Evolutionary conservation across 805 yeast species (phyloP).

Genomic region (Kazachstania psychrophila): DNA sequence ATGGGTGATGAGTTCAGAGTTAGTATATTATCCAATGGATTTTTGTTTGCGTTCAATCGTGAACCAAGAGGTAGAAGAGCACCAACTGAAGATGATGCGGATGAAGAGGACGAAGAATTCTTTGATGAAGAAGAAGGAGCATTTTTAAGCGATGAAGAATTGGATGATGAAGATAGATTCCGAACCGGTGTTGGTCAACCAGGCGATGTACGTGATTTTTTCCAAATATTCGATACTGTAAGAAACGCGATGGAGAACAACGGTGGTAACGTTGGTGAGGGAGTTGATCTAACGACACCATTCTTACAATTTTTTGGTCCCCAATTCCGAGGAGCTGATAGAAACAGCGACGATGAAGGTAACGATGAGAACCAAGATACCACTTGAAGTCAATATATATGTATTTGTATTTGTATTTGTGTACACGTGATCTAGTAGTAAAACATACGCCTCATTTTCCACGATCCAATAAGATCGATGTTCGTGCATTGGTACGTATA

Average conservation of each 20-base stretch:
- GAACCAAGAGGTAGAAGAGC: constrained; percentile 18
- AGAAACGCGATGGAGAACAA: constrained; percentile 15
- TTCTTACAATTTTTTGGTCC: constrained; percentile 18
- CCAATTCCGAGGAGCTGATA: constrained; percentile 11
- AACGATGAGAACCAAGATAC: constrained; percentile 9
- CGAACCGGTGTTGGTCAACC: constrained; percentile 11
- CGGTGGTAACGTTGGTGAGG: constrained; percentile 13
- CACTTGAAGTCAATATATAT: too few species aligned
- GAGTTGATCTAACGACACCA: constrained; percentile 14
- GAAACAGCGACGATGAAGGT: constrained; percentile 5
- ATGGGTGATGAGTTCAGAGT: constrained; percentile 30
- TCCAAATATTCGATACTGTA: constrained; percentile 21
- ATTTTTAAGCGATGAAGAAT: constrained; percentile 9
- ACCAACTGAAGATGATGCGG: constrained; percentile 7
- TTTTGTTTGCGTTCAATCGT: constrained; percentile 20
- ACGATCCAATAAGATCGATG: constrained; percentile 5
- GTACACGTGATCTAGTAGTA: too few species aligned
- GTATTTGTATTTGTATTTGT: too few species aligned
- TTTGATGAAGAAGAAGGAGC: constrained; percentile 17
- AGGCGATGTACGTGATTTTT: constrained; percentile 21
- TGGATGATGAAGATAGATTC: constrained; percentile 3
- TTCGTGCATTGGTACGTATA: constrained; percentile 1
- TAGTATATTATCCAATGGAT: constrained; percentile 21
- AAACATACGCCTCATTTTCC: too few species aligned
- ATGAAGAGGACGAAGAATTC: constrained; percentile 17